These are phyloP conservation scores for Fusarium annulatum DNA, from an alignment of 2,329 filamentous ascomycete species.

Conservation along the genomic window DNA sequence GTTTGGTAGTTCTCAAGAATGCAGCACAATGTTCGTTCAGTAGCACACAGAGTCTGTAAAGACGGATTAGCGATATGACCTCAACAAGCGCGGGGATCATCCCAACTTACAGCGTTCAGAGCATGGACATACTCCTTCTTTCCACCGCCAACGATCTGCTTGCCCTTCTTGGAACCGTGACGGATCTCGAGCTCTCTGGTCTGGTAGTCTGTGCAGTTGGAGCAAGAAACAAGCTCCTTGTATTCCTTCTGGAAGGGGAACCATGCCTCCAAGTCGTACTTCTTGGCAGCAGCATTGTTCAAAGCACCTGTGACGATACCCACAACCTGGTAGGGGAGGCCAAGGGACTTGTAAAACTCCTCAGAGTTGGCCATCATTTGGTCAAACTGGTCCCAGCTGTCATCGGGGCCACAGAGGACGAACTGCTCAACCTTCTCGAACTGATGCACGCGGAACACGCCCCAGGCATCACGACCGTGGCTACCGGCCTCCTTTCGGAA, in stretches of 20 bases:
- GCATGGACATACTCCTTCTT: conserved; percentile 94
- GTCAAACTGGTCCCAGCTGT: conserved; percentile 93
- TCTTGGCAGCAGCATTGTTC: conserved; percentile 82
- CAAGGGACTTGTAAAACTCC: conserved; percentile 92
- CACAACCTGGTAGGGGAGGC: conserved; percentile 90
- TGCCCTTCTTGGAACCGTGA: conserved; percentile 79
- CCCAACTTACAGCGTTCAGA: conserved; percentile 71
- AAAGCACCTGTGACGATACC: conserved; percentile 96
- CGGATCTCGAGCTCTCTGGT: conserved; percentile 92
- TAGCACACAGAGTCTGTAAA: conserved; percentile 79
- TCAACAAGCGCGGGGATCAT: background rate
- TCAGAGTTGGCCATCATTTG: conserved; percentile 92
- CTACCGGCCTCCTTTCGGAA: conserved; percentile 96
- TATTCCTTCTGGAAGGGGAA: conserved; percentile 97
- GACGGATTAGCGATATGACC: conserved; percentile 11
- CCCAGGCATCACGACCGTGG: conserved; percentile 91
- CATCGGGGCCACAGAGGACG: conserved; percentile 83
- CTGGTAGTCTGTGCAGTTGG: conserved; percentile 98
- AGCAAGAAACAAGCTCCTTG: conserved; percentile 97
- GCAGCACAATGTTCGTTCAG: conserved; percentile 92
- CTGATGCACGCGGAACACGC: conserved; percentile 97
- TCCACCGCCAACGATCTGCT: conserved; percentile 71
- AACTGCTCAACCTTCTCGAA: conserved; percentile 95
- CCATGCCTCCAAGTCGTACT: conserved; percentile 96
- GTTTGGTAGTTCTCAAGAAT: conserved; percentile 97